Evolutionary conservation across 2,329 filamentous ascomycete species (phyloP).

Genomic region (Colletotrichum simmondsii): DNA sequence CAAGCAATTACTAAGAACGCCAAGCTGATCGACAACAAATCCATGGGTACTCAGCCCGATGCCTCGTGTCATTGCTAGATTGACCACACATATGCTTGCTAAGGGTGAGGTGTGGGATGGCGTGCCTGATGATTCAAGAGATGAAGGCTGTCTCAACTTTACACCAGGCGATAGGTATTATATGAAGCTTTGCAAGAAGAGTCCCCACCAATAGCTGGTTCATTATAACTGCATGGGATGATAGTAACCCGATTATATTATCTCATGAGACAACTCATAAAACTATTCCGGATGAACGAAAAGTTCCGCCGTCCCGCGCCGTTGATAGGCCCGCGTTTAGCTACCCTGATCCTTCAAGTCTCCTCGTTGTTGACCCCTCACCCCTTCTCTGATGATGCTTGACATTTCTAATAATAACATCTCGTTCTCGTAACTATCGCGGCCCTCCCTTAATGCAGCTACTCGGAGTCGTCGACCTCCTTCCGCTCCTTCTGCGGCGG

Average conservation of each 20-base stretch:
- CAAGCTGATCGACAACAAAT: neutral
- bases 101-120: neutral
- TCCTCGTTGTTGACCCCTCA: neutral
- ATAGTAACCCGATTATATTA: neutral
- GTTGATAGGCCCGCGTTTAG: neutral
- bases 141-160: neutral
- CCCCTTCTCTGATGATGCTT: neutral
- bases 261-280: neutral
- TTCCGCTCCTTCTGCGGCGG: constrained; percentile 35
- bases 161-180: neutral
- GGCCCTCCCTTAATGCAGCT: neutral
- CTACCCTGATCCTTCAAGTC: neutral
- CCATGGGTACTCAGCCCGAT: neutral
- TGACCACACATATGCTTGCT: neutral
- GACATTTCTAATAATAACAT: neutral
- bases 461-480: constrained; percentile 10
- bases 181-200: neutral
- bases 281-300: neutral
- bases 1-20: neutral
- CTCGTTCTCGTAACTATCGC: constrained; percentile 3
- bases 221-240: neutral
- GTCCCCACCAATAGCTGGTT: neutral
- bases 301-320: neutral
- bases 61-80: neutral
- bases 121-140: neutral